A percentile compares a stretch with the other conserved stretches of the same genome.
These are phyloP conservation scores for Agapanthus africanus DNA, from an alignment of 106 monocot species.

Conservation along the genomic window DNA sequence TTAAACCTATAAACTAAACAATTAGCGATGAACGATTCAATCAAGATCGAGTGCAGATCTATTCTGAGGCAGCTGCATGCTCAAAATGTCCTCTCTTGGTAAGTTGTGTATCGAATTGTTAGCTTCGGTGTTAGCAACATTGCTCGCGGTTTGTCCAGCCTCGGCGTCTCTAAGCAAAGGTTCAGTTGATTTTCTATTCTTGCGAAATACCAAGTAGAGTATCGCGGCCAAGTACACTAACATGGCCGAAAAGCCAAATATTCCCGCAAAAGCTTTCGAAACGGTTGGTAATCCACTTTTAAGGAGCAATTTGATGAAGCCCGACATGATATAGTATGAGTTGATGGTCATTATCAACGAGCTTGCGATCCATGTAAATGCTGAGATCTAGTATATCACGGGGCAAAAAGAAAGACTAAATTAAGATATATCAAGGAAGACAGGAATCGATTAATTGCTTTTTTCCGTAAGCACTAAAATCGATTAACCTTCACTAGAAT, in stretches of 20 bases:
- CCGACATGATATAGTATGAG: slow-evolving; percentile 64
- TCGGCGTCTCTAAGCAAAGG: slow-evolving; percentile 43
- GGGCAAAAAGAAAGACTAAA: neutral
- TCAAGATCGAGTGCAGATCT: slow-evolving; percentile 5
- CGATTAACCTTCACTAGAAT: too few species aligned
- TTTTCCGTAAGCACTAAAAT: too few species aligned
- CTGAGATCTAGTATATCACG: slow-evolving; percentile 45
- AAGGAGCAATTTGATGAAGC: slow-evolving; percentile 59
- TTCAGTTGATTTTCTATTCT: slow-evolving; percentile 52
- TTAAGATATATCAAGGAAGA: too few species aligned
- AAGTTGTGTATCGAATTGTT: slow-evolving; percentile 23
- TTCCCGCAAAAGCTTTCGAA: slow-evolving; percentile 53
- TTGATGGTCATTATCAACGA: slow-evolving; percentile 80
- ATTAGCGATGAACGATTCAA: too few species aligned
- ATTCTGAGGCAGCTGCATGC: slow-evolving; percentile 68
- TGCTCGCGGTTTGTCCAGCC: slow-evolving; percentile 11
- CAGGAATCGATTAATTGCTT: too few species aligned
- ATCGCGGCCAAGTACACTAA: slow-evolving; percentile 54
- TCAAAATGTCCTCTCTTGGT: slow-evolving; percentile 79
- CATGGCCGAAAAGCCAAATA: slow-evolving; percentile 76
- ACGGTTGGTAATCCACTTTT: slow-evolving; percentile 31
- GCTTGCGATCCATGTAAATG: slow-evolving; percentile 72
- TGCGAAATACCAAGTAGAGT: slow-evolving; percentile 61
- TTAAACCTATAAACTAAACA: too few species aligned
- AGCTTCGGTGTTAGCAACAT: slow-evolving; percentile 6